A percentile compares a stretch with the other conserved stretches of the same genome.
These are phyloP conservation scores for Omphalea diandra DNA, from an alignment of 441 rosid genomes.

Conservation along the genomic window DNA sequence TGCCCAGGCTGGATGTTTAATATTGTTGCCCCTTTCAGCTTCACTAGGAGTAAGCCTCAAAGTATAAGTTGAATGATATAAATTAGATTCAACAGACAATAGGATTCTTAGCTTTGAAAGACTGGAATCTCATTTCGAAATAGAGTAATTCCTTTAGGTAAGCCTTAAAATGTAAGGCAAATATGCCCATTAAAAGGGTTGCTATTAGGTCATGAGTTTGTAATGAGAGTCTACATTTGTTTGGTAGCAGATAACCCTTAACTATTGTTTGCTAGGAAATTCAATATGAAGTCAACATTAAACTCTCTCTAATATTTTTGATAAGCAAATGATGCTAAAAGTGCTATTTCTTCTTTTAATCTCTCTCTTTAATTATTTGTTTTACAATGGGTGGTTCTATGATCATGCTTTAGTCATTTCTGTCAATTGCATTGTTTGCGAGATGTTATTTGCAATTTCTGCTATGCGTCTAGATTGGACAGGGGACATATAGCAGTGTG, in stretches of 20 bases:
- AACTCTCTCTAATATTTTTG: background rate
- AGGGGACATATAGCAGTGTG: constrained; percentile 94
- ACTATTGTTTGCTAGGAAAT: no score
- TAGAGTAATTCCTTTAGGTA: background rate
- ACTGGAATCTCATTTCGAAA: background rate
- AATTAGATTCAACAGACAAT: background rate
- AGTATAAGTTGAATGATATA: background rate
- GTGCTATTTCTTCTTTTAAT: background rate
- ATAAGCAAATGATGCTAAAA: background rate
- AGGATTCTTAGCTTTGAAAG: background rate
- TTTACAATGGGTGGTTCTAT: constrained; percentile 4
- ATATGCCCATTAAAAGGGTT: background rate
- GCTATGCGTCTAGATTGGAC: constrained; percentile 67
- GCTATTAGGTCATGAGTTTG: background rate
- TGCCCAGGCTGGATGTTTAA: background rate
- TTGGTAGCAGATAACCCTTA: no score
- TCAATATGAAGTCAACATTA: no score
- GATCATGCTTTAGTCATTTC: constrained; percentile 19
- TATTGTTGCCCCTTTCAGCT: background rate
- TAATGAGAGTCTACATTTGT: background rate
- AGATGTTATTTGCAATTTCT: constrained; percentile 18
- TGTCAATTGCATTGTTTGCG: constrained; percentile 4
- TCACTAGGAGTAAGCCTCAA: background rate
- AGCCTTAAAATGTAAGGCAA: background rate
- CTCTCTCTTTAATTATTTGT: background rate